Conservation (phyloP, 108 stramenopile species). For the Skeletonema marinoi region DNA sequence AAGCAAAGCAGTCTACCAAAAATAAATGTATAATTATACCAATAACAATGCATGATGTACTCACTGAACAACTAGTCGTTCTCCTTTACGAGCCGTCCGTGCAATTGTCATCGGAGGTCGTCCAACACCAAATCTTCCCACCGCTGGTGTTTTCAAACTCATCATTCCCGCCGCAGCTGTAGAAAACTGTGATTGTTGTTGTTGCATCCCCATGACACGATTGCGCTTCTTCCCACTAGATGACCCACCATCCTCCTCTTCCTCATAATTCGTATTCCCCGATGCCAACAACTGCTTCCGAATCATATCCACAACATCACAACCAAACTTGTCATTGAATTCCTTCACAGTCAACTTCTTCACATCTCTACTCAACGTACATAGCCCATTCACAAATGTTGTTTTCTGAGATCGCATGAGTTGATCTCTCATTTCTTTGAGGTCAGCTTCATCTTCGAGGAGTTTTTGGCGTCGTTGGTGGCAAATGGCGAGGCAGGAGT, state of each 20-base stretch:
- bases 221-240: constrained; percentile 10
- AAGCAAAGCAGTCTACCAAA: not conserved
- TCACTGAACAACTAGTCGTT: constrained; percentile 52
- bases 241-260: constrained; percentile 9
- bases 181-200: not conserved
- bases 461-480: constrained; percentile 17
- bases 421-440: constrained; percentile 17
- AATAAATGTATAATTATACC: not conserved
- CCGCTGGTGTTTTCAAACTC: constrained; percentile 55
- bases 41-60: not conserved
- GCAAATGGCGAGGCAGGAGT: constrained; percentile 23
- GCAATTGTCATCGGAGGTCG: constrained; percentile 18
- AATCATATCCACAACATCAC: constrained; percentile 61
- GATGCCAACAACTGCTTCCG: constrained; percentile 25
- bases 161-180: not conserved
- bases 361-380: constrained; percentile 53
- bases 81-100: constrained; percentile 72
- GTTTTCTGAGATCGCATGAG: constrained; percentile 29
- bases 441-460: constrained; percentile 17
- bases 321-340: constrained; percentile 61
- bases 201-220: constrained; percentile 11
- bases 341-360: constrained; percentile 70
- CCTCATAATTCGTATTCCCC: not conserved
- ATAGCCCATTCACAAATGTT: constrained; percentile 20
- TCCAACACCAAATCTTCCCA: constrained; percentile 12